Percentiles rank a stretch among this genome's conserved stretches.
phyloP scores from a whole-genome alignment of 2,329 filamentous ascomycete species.

The Venturia effusa region DNA sequence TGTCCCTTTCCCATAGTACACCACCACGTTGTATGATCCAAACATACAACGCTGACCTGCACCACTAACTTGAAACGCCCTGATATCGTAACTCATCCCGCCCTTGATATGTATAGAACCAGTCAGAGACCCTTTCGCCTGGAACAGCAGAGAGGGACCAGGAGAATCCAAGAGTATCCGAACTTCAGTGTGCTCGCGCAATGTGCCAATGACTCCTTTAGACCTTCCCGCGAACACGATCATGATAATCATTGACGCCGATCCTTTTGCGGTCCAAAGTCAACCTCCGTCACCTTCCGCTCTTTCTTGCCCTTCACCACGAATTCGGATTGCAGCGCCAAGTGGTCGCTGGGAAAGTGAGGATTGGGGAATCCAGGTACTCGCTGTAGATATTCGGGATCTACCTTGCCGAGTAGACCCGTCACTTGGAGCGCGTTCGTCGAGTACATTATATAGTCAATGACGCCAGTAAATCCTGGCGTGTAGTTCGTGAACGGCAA shows the following conservation, averaged over 20 bases:
- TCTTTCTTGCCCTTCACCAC: slow-evolving; percentile 59
- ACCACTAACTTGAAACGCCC: slow-evolving; percentile 2
- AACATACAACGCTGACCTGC: neutral
- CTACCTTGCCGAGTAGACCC: slow-evolving; percentile 74
- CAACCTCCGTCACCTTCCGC: slow-evolving; percentile 8
- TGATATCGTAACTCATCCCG: neutral
- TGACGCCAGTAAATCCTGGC: slow-evolving; percentile 79
- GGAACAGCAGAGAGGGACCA: neutral
- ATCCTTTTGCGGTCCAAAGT: slow-evolving; percentile 11
- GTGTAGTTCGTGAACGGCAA: slow-evolving; percentile 95
- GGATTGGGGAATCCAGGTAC: slow-evolving; percentile 90
- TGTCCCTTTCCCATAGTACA: neutral
- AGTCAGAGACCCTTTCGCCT: neutral
- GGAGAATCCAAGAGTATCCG: neutral
- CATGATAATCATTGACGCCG: slow-evolving; percentile 6
- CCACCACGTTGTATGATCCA: neutral
- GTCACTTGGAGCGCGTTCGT: slow-evolving; percentile 80
- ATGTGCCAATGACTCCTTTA: neutral
- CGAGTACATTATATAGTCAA: slow-evolving; percentile 98
- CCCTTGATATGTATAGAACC: neutral
- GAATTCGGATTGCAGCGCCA: slow-evolving; percentile 83
- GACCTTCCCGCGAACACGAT: neutral
- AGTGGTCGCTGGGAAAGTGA: slow-evolving; percentile 88
- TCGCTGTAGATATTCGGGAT: slow-evolving; percentile 71
- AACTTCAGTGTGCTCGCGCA: neutral